Evolutionary conservation across 192 early-diverging fungal species (phyloP).

Genomic region (Funneliformis mosseae): DNA sequence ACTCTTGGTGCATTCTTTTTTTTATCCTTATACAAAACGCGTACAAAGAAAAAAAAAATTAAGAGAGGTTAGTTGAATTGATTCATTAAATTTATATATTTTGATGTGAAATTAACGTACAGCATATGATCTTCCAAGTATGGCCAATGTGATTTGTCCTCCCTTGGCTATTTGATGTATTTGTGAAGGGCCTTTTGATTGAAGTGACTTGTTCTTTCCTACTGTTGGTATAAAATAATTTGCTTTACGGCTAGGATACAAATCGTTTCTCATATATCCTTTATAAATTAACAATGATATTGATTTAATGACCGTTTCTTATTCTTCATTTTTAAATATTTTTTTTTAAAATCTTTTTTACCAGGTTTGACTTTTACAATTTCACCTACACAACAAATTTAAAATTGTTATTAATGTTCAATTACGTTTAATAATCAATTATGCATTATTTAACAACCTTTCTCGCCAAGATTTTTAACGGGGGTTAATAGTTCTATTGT

Average conservation of each 20-base stretch:
- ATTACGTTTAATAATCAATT: not conserved
- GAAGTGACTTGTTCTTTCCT: not conserved
- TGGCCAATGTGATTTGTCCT: not conserved
- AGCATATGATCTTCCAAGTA: not conserved
- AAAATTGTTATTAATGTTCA: not conserved
- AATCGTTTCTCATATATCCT: conserved; percentile 18
- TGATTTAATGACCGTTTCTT: not conserved
- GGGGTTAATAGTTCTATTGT: not conserved
- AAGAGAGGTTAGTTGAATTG: not conserved
- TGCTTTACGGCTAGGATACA: conserved; percentile 1
- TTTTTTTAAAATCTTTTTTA: not conserved
- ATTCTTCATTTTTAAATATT: not conserved
- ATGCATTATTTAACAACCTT: not conserved
- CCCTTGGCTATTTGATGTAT: conserved; percentile 7
- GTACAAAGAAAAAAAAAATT: not conserved
- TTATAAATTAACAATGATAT: not conserved
- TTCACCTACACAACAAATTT: not conserved
- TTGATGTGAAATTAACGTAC: conserved; percentile 3
- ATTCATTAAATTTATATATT: not conserved
- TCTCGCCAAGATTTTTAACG: not conserved
- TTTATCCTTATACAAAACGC: not conserved
- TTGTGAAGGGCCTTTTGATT: not conserved
- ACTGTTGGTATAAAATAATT: conserved; percentile 1
- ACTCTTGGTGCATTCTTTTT: conserved; percentile 2
- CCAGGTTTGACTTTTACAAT: conserved; percentile 10